A percentile compares a stretch with the other conserved stretches of the same genome.
These are phyloP conservation scores for Lagenidium sp. DNA, from an alignment of 352 stramenopile species.

Conservation along the genomic window DNA sequence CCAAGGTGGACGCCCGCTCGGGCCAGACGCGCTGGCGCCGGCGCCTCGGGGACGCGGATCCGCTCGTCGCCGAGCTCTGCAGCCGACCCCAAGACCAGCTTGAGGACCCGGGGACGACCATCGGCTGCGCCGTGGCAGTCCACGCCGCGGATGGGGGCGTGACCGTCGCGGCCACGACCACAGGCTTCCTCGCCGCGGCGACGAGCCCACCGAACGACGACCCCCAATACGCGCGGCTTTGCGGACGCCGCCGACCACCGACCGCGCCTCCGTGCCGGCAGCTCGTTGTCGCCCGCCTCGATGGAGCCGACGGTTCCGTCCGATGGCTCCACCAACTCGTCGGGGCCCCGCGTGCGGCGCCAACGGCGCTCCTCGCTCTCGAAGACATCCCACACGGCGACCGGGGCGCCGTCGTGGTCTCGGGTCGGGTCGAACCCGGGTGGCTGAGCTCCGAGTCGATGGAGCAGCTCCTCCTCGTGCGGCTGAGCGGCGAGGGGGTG, in stretches of 20 bases:
- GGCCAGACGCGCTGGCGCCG: constrained; percentile 14
- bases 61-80: constrained; percentile 2
- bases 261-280: constrained; percentile 4
- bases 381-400: neutral
- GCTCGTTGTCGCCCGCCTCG: constrained; percentile 10
- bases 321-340: constrained; percentile 11
- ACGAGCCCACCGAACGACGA: neutral
- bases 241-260: neutral
- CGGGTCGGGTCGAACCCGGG: constrained; percentile 5
- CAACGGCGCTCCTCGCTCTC: constrained; percentile 1
- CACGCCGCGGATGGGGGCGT: too few species aligned
- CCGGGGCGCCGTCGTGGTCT: neutral
- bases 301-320: constrained; percentile 1
- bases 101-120: neutral
- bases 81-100: neutral
- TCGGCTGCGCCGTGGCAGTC: neutral
- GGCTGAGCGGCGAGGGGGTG: constrained; percentile 2
- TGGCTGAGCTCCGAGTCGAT: constrained; percentile 11
- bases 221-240: constrained; percentile 5
- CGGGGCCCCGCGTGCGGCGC: neutral
- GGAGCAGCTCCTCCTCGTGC: constrained; percentile 8
- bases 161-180: neutral
- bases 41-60: constrained; percentile 3
- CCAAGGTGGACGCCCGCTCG: constrained; percentile 5
- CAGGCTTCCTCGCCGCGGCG: neutral